phyloP scores from a whole-genome alignment of 305 asterid genomes.

The Stenogyne calaminthoides region DNA sequence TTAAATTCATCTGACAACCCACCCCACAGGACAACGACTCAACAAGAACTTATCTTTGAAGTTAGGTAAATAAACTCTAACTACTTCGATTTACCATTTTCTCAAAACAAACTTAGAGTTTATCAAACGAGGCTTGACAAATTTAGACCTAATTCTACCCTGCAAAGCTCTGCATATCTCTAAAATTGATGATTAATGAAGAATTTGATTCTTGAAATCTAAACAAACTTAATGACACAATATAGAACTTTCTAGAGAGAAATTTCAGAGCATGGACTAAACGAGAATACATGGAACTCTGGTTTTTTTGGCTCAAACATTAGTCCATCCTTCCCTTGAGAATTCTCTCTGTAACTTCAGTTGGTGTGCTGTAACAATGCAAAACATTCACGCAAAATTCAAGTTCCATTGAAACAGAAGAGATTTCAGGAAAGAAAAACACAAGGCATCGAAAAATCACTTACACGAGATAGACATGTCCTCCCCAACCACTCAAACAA shows the following conservation, averaged over 20 bases:
- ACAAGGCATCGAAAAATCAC: slow-evolving; percentile 27
- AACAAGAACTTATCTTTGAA: no score
- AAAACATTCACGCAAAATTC: neutral
- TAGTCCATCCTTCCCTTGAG: slow-evolving; percentile 95
- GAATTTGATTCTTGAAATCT: slow-evolving; percentile 21
- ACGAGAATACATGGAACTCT: slow-evolving; percentile 15
- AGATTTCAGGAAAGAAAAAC: neutral
- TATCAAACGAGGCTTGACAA: neutral
- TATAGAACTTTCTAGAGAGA: slow-evolving; percentile 14
- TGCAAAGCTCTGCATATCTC: neutral
- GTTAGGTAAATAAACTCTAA: no score
- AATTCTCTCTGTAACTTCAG: slow-evolving; percentile 82
- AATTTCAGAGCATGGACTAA: slow-evolving; percentile 3
- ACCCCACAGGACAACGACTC: no score
- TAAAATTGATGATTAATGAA: neutral
- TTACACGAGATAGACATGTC: slow-evolving; percentile 93
- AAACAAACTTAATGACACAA: slow-evolving; percentile 7
- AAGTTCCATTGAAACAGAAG: neutral
- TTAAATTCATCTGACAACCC: no score
- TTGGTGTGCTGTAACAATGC: slow-evolving; percentile 69
- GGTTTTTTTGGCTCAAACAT: slow-evolving; percentile 6
- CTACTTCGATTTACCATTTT: no score
- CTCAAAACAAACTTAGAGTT: no score
- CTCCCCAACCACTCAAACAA: slow-evolving; percentile 99
- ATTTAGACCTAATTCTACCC: neutral